These are phyloP conservation scores for Cryphonectria nitschkei DNA, from an alignment of 2,329 filamentous ascomycete species.

Conservation along the genomic window DNA sequence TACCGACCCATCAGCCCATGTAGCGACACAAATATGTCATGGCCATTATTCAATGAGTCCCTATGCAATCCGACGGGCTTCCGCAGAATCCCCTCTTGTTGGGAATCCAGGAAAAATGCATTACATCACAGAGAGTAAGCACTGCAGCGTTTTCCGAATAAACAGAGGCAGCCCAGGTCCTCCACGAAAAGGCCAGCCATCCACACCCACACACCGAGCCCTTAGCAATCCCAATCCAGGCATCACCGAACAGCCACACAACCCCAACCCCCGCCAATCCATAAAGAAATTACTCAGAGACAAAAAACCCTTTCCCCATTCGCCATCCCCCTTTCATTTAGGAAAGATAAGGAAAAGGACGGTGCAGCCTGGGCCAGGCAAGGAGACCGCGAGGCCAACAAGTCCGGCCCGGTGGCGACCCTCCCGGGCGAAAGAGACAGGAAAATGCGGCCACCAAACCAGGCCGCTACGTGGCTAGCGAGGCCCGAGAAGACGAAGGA, in stretches of 20 bases:
- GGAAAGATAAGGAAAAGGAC: too few relatives aligned
- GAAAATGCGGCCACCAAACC: background rate
- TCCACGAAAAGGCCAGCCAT: background rate
- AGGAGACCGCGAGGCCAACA: background rate
- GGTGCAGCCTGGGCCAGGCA: constrained; percentile 6
- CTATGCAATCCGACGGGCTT: background rate
- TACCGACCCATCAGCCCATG: background rate
- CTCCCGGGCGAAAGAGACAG: background rate
- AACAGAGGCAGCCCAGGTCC: background rate
- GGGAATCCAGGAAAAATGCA: background rate
- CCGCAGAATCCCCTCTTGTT: background rate
- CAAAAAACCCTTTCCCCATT: background rate
- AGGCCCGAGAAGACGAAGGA: background rate
- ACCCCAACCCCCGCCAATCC: too few relatives aligned
- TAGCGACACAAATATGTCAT: background rate
- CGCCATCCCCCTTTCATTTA: background rate
- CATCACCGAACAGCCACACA: background rate
- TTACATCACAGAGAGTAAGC: background rate
- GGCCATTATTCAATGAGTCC: background rate
- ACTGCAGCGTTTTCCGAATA: background rate
- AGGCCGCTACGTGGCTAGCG: background rate
- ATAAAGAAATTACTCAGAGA: background rate
- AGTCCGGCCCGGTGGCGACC: constrained; percentile 2
- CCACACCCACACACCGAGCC: background rate
- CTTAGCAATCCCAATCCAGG: background rate